phyloP scores from a whole-genome alignment of 345 rosid species.

The Brassica rapa region DNA sequence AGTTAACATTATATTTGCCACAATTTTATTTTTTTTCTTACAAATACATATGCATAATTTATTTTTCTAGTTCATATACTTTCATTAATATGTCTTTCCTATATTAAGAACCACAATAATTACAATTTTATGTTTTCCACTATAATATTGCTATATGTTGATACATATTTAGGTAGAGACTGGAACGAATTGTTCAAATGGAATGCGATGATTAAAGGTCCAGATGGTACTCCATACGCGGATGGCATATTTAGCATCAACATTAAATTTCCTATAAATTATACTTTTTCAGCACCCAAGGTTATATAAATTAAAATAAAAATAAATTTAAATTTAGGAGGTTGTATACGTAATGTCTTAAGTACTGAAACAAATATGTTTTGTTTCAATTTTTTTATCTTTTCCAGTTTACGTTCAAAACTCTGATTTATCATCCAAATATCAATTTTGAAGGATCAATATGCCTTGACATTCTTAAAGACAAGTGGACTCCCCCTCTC shows the following conservation, averaged over 20 bases:
- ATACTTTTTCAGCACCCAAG: slow-evolving; percentile 23
- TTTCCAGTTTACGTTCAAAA: slow-evolving; percentile 7
- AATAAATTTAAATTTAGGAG: neutral
- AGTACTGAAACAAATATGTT: neutral
- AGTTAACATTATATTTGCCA: neutral
- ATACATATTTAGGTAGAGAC: slow-evolving; percentile 1
- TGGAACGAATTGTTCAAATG: neutral
- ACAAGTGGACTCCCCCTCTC: slow-evolving; percentile 17
- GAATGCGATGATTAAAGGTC: slow-evolving; percentile 16
- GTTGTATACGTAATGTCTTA: neutral
- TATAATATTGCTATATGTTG: neutral
- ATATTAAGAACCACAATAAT: neutral
- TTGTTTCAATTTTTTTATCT: neutral
- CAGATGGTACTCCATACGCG: neutral
- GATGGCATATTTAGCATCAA: slow-evolving; percentile 7
- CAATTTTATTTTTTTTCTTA: neutral
- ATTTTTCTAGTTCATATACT: neutral
- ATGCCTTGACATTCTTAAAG: slow-evolving; percentile 25
- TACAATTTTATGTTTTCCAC: neutral
- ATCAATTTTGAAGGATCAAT: slow-evolving; percentile 3
- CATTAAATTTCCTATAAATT: slow-evolving; percentile 7
- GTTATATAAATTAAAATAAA: neutral
- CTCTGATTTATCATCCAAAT: slow-evolving; percentile 15
- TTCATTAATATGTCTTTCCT: neutral
- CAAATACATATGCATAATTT: neutral